Base-by-base conservation (phyloP, 1,284 basidiomycete species). In the Melampsora occidentalis region DNA sequence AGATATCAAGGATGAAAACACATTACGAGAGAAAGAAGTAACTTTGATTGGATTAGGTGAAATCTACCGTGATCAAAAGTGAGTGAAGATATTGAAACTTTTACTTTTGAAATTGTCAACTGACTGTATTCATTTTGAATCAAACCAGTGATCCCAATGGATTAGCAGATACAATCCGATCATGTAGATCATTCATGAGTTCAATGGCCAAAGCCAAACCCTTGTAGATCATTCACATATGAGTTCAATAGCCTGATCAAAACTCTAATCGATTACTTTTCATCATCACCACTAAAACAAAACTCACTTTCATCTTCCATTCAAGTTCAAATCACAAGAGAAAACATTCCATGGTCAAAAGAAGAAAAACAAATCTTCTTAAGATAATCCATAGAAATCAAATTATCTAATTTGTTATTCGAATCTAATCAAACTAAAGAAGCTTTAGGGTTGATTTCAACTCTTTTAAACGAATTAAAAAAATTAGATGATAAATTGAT, bases 151-250 rank as follows among this genome's bases (percentile, higher is more conserved):
- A 6, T 79, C 89, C 92, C 5, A 84, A 90, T 78, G 91, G 91
- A 31, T 87, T 99, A 1, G 92, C 94, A 1, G 88, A 93, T 77
- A 90, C 97, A 16, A 92, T 98, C 72, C 91, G 89, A 0, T 87
- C 91, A 42, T 96, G 93, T 0, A 87, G 94, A 71, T 88, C 90
- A 0, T 96, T 97, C 85, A 94, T 97, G 89, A 91, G 92, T 0
- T 91, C 91, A 18, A 94, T 94, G 1, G 95, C 96, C 33, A 99
- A 99, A 84, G 96, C 97, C 9, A 99, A 99, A 85, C 97, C 96
- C 0, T 95, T 96, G n/a, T n/a, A n/a, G n/a, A n/a, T n/a, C n/a
- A n/a, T n/a, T n/a, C n/a, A n/a, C n/a, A n/a, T n/a, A n/a, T n/a
- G n/a, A n/a, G n/a, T n/a, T n/a, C n/a, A n/a, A n/a, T 2, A 97